Percentiles rank a stretch among this genome's conserved stretches.
phyloP scores from a whole-genome alignment of 177 flowering plant species.

The Vitis hybrid region DNA sequence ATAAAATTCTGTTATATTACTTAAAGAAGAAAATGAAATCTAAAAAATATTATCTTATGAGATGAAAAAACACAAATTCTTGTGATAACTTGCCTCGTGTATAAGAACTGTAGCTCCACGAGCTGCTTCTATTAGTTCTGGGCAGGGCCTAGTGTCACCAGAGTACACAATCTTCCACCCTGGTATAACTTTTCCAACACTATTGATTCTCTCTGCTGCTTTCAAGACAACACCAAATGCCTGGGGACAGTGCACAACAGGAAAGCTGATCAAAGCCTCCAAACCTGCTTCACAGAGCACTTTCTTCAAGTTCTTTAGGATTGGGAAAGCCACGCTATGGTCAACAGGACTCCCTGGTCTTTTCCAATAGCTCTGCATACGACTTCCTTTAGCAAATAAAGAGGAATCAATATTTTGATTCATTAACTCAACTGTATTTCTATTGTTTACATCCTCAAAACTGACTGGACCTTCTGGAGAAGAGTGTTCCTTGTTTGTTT shows the following conservation, averaged over 20 bases:
- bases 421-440: conserved; percentile 2
- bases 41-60: not conserved
- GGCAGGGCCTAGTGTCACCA: conserved; percentile 96
- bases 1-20: not conserved
- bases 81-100: conserved; percentile 73
- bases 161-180: conserved; percentile 99
- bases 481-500: conserved; percentile 19
- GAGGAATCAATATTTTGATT: conserved; percentile 28
- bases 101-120: conserved; percentile 89
- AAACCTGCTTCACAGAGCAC: conserved; percentile 73
- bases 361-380: conserved; percentile 75
- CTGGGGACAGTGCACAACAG: conserved; percentile 90
- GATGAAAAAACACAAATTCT: not conserved
- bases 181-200: conserved; percentile 66
- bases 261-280: conserved; percentile 72
- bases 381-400: conserved; percentile 59
- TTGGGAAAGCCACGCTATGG: conserved; percentile 22
- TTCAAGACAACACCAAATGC: conserved; percentile 77
- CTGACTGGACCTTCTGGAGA: conserved; percentile 21
- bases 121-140: conserved; percentile 69
- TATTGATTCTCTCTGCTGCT: conserved; percentile 68
- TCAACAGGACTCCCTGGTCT: conserved; percentile 53
- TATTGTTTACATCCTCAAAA: conserved; percentile 4
- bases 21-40: not conserved
- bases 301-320: conserved; percentile 48